phyloP scores from a whole-genome alignment of 2,329 filamentous ascomycete species.

The Verticillium nubilum region DNA sequence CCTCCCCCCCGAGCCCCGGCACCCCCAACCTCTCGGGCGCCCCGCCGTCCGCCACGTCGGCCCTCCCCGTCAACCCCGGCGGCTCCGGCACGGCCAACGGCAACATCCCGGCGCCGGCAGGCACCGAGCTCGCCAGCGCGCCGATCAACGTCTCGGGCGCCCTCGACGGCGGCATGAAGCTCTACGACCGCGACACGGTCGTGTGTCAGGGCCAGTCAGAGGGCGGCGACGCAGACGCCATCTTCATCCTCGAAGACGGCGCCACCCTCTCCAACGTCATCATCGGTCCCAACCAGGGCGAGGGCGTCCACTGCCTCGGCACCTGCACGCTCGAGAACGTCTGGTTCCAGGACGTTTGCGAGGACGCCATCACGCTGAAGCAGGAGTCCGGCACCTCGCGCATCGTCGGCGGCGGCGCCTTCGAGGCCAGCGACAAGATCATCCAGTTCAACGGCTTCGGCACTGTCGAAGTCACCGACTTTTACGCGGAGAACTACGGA shows the following conservation, averaged over 20 bases:
- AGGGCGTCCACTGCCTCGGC: conserved; percentile 45
- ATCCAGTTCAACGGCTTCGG: conserved; percentile 36
- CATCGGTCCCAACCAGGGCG: conserved; percentile 42
- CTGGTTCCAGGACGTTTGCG: conserved; percentile 38
- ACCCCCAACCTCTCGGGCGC: not conserved
- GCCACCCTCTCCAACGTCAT: conserved; percentile 47
- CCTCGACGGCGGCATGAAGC: conserved; percentile 43
- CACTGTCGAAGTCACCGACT: conserved; percentile 30
- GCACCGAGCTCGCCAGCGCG: conserved; percentile 28
- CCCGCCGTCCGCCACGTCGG: not conserved
- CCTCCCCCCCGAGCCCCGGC: not conserved
- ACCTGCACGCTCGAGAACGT: conserved; percentile 34
- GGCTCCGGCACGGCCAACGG: conserved; percentile 7
- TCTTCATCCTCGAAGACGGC: conserved; percentile 46
- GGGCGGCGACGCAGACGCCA: conserved; percentile 24
- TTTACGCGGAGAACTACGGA: conserved; percentile 36
- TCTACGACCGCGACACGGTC: conserved; percentile 33
- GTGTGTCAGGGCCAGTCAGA: conserved; percentile 8
- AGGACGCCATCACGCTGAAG: conserved; percentile 38
- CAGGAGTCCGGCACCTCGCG: conserved; percentile 3
- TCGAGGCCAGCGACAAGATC: conserved; percentile 30
- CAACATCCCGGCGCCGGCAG: conserved; percentile 29
- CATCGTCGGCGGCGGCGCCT: conserved; percentile 26
- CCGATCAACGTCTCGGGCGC: conserved; percentile 31
- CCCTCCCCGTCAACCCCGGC: conserved; percentile 1